Percentiles rank a stretch among this genome's conserved stretches.
Conservation (phyloP, 2,329 filamentous ascomycete species). For the Grosmannia penicillata region DNA sequence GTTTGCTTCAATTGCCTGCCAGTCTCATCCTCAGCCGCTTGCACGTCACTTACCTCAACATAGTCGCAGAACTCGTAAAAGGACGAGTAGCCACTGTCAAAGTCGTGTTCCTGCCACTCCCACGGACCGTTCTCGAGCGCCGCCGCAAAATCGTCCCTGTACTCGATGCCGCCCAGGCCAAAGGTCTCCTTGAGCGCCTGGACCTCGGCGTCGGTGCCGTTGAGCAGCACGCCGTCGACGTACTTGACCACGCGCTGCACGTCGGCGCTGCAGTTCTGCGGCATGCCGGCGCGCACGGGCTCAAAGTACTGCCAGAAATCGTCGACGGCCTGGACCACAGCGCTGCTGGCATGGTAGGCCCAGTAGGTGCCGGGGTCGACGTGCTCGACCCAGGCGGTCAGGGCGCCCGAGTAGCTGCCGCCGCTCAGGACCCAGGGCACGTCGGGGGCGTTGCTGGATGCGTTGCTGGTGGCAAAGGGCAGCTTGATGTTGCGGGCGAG, state of each 20-base stretch:
- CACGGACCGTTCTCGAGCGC: slow-evolving; percentile 40
- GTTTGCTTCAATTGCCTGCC: too few species aligned
- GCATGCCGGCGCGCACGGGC: slow-evolving; percentile 37
- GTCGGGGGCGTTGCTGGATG: slow-evolving; percentile 27
- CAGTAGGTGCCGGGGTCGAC: slow-evolving; percentile 40
- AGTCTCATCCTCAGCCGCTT: too few species aligned
- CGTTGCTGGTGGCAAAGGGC: slow-evolving; percentile 35
- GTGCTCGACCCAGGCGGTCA: slow-evolving; percentile 36
- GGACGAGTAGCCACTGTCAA: slow-evolving; percentile 28
- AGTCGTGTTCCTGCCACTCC: slow-evolving; percentile 39
- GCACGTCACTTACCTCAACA: slow-evolving; percentile 17
- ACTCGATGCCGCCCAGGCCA: slow-evolving; percentile 26
- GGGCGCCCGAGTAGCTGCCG: slow-evolving; percentile 39
- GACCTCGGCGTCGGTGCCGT: slow-evolving; percentile 23
- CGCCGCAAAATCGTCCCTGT: slow-evolving; percentile 28
- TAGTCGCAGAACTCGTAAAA: slow-evolving; percentile 37
- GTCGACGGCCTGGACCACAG: slow-evolving; percentile 34
- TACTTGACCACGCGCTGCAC: slow-evolving; percentile 33
- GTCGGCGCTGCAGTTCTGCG: slow-evolving; percentile 40
- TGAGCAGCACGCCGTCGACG: slow-evolving; percentile 29
- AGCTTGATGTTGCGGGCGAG: slow-evolving; percentile 28
- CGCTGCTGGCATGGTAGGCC: slow-evolving; percentile 42
- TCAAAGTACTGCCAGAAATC: slow-evolving; percentile 42
- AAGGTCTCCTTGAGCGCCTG: slow-evolving; percentile 34
- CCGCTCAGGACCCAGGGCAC: slow-evolving; percentile 41